Evolutionary conservation across 805 yeast genomes (phyloP).

Genomic region (Barnettozyma vustinii): DNA sequence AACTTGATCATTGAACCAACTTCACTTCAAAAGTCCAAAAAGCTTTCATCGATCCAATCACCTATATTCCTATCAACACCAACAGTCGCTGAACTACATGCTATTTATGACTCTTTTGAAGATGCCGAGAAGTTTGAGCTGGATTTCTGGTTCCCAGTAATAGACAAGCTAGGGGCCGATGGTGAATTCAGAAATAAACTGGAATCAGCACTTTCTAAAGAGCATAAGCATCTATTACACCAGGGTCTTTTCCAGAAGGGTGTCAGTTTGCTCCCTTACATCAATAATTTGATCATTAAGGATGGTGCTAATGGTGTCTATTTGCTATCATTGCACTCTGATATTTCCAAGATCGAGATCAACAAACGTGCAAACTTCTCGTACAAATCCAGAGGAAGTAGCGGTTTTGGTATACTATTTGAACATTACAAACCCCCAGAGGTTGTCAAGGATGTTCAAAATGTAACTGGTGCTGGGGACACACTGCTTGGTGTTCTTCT

Average conservation of each 20-base stretch:
- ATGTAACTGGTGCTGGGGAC: conserved; percentile 91
- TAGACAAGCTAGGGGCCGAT: conserved; percentile 54
- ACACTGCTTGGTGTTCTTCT: conserved; percentile 63
- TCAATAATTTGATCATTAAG: conserved; percentile 62
- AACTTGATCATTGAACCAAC: conserved; percentile 70
- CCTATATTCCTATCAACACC: conserved; percentile 44
- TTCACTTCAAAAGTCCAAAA: conserved; percentile 55
- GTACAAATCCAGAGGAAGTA: conserved; percentile 16
- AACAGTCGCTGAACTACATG: conserved; percentile 54
- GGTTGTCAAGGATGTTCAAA: conserved; percentile 37
- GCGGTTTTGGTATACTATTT: conserved; percentile 46
- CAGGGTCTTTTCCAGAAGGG: conserved; percentile 59
- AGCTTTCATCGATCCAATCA: conserved; percentile 9
- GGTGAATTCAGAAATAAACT: conserved; percentile 41
- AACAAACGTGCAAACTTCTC: conserved; percentile 11
- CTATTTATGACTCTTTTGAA: conserved; percentile 48
- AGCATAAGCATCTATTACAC: conserved; percentile 25
- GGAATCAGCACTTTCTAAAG: conserved; percentile 26
- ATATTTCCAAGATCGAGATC: conserved; percentile 4
- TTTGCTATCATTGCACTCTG: conserved; percentile 30
- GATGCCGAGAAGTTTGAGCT: conserved; percentile 39
- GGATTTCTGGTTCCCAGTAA: conserved; percentile 68
- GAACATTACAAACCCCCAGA: conserved; percentile 51
- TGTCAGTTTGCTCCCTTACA: conserved; percentile 66
- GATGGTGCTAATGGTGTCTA: conserved; percentile 63